Evolutionary conservation across 75 land plant species (phyloP).

Genomic region (Selaginella moellendorffii): DNA sequence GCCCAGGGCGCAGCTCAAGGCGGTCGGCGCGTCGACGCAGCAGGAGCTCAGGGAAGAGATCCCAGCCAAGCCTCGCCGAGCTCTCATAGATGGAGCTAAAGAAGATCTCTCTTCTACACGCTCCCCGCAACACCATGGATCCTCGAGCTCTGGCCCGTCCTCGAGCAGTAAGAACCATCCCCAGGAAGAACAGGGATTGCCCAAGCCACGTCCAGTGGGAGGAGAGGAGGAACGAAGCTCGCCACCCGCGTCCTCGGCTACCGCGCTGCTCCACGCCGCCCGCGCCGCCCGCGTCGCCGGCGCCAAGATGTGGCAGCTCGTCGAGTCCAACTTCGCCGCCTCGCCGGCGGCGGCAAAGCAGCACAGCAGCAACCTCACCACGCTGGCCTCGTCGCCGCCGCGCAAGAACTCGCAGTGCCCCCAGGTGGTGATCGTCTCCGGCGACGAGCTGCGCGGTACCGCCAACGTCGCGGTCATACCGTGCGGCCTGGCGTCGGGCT

Average conservation of each 20-base stretch:
- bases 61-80: too few relatives aligned
- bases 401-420: neutral
- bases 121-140: too few relatives aligned
- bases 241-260: neutral
- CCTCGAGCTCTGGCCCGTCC: too few relatives aligned
- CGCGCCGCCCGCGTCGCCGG: neutral
- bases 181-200: too few relatives aligned
- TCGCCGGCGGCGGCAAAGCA: neutral
- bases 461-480: slow-evolving; percentile 47
- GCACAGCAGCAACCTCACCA: neutral
- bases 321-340: neutral
- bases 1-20: neutral
- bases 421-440: slow-evolving; percentile 3
- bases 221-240: neutral
- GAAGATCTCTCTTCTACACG: too few relatives aligned
- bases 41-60: neutral
- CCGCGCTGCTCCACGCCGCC: neutral
- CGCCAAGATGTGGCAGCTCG: neutral
- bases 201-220: too few relatives aligned
- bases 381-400: neutral
- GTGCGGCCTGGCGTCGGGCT: slow-evolving; percentile 56
- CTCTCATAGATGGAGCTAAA: too few relatives aligned
- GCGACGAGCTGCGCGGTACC: slow-evolving; percentile 17
- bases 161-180: too few relatives aligned
- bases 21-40: neutral